A percentile compares a stretch with the other conserved stretches of the same genome.
Conservation (phyloP, 1,284 basidiomycete genomes). For the Garcileccinum viscosum region DNA sequence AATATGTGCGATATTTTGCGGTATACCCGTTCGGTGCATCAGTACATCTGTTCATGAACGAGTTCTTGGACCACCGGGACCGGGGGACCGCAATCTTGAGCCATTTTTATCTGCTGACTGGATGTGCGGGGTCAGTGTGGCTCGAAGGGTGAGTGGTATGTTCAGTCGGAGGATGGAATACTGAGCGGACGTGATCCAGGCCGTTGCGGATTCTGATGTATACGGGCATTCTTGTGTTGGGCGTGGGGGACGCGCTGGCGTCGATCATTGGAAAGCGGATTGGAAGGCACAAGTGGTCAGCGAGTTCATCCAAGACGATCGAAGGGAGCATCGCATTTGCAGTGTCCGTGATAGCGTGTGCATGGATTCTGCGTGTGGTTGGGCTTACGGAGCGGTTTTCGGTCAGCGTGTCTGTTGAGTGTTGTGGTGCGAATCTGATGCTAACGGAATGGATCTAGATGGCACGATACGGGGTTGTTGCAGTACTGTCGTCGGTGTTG, state of each 20-base stretch:
- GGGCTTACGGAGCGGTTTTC: slow-evolving; percentile 78
- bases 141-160: slow-evolving; percentile 79
- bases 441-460: slow-evolving; percentile 47
- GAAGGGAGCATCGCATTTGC: slow-evolving; percentile 91
- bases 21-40: slow-evolving; percentile 94
- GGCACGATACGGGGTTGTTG: slow-evolving; percentile 61
- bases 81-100: slow-evolving; percentile 95
- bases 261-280: slow-evolving; percentile 89
- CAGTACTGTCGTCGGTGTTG: slow-evolving; percentile 70
- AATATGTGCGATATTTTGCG: slow-evolving; percentile 98
- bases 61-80: slow-evolving; percentile 96
- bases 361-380: slow-evolving; percentile 72
- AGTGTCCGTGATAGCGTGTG: slow-evolving; percentile 71
- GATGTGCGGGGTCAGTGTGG: slow-evolving; percentile 94
- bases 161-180: not conserved
- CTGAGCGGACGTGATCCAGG: slow-evolving; percentile 45
- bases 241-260: slow-evolving; percentile 93
- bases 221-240: slow-evolving; percentile 91
- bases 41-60: slow-evolving; percentile 96
- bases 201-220: slow-evolving; percentile 77
- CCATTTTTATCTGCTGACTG: slow-evolving; percentile 96
- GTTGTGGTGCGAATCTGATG: slow-evolving; percentile 7
- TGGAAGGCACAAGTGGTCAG: slow-evolving; percentile 85
- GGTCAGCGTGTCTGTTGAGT: slow-evolving; percentile 52
- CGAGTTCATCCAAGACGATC: slow-evolving; percentile 84